Base-by-base conservation (phyloP, 768 basidiomycete genomes). In the Boletus edulis region DNA sequence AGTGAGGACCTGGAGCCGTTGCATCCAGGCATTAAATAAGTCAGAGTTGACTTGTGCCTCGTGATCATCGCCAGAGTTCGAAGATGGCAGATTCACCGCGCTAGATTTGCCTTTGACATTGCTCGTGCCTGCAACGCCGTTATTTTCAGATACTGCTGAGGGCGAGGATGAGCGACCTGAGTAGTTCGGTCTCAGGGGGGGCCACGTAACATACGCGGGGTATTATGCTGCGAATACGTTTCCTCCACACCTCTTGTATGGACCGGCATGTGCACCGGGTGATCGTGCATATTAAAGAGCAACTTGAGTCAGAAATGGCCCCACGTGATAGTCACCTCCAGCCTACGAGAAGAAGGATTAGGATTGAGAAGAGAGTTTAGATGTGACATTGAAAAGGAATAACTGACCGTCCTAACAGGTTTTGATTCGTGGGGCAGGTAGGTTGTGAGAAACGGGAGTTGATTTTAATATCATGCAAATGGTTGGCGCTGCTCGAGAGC, bases 1-100 rank as follows among this genome's bases (percentile, higher is more conserved):
- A 27, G 69, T 71, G 34, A 71, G 63, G 5, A 50, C 10, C 44
- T 72, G 71, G 15, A 71, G 22, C 4, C 67, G 61, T 15, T 67
- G 56, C 55, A 40, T 66, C 69, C 69, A 71, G 8, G 46, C 51
- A 18, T 35, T 52, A 12, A 71, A 31, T 5, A 72, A 34, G 14
- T 65, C 58, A 1, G 69, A 58, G 4, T 58, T 49, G 40, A 40
- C 10, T 37, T 53, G 48, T 14, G 58, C 12, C 6, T 69, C 57
- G 2, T 51, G 52, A 10, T 59, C 53, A 4, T 56, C 44, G 1
- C 37, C 17, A 17, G 58, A 17, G 18, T 27, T 31, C 3, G 58
- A 18, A 40, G 57, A 3, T n/a, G 42, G 56, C 7, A 14, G n/a
- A 38, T 45, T 47, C 8, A 10, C 39, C 7, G 12, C 18, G 32